phyloP scores from a whole-genome alignment of 2,329 filamentous ascomycete genomes.

The Trichocomaceae sp. region DNA sequence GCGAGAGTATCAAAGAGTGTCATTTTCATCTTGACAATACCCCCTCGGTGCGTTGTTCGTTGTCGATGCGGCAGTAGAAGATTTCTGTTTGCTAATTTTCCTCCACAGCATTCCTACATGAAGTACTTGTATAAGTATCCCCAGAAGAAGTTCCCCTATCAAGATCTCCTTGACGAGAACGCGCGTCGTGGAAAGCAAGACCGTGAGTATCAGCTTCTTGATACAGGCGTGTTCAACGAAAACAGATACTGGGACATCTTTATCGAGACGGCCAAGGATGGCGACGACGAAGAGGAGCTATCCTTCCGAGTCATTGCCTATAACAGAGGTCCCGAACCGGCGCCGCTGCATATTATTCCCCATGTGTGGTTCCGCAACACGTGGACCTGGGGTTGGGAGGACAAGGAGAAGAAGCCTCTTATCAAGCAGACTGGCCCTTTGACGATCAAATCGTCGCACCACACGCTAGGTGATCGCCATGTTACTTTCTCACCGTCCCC shows the following conservation, averaged over 20 bases:
- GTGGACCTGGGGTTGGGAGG: conserved; percentile 86
- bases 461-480: conserved; percentile 74
- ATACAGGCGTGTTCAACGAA: conserved; percentile 82
- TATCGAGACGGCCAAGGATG: conserved; percentile 92
- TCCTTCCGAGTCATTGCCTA: conserved; percentile 93
- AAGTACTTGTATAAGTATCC: conserved; percentile 98
- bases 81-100: neutral
- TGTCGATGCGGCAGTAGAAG: conserved; percentile 17
- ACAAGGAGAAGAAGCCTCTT: conserved; percentile 69
- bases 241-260: conserved; percentile 94
- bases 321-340: conserved; percentile 86
- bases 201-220: conserved; percentile 82
- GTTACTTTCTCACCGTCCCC: conserved; percentile 84
- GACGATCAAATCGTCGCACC: conserved; percentile 69
- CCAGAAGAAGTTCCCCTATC: conserved; percentile 83
- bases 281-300: conserved; percentile 83
- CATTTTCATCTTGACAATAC: conserved; percentile 97
- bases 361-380: conserved; percentile 98
- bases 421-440: conserved; percentile 61
- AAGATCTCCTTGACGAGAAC: conserved; percentile 80
- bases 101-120: conserved; percentile 85
- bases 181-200: conserved; percentile 68
- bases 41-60: conserved; percentile 51
- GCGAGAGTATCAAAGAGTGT: conserved; percentile 92
- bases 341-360: conserved; percentile 85